Evolutionary conservation across 257 asterid species (phyloP).

Genomic region (Solanum chaucha): DNA sequence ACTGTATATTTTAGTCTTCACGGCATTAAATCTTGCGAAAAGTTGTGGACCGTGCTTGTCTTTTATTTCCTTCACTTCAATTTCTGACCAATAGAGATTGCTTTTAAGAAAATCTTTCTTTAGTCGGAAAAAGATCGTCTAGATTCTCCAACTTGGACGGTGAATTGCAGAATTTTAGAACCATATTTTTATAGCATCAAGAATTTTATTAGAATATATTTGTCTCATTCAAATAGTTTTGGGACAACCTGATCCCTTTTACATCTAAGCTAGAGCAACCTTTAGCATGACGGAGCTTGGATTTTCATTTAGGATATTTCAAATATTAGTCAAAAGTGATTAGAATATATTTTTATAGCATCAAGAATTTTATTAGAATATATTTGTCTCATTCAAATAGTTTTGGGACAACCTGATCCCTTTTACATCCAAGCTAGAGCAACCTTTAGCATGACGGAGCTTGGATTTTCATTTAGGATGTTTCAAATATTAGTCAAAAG

Average conservation of each 20-base stretch:
- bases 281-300: too few species aligned
- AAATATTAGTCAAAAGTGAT: too few species aligned
- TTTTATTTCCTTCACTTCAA: neutral
- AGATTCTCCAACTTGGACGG: neutral
- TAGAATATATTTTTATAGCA: neutral
- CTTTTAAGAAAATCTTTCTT: neutral
- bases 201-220: neutral
- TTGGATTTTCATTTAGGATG: neutral
- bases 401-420: neutral
- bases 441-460: too few species aligned
- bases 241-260: neutral
- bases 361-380: neutral
- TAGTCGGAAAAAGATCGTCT: neutral
- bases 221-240: neutral
- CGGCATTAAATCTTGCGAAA: neutral
- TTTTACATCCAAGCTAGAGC: neutral
- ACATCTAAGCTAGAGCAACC: neutral
- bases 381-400: neutral
- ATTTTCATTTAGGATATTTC: neutral
- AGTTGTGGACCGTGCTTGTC: neutral
- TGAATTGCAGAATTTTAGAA: neutral
- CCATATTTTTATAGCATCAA: neutral
- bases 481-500: too few species aligned
- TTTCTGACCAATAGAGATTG: neutral
- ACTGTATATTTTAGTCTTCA: neutral